phyloP scores from a whole-genome alignment of 164 flowering plant species.

The Magnolia sinica region DNA sequence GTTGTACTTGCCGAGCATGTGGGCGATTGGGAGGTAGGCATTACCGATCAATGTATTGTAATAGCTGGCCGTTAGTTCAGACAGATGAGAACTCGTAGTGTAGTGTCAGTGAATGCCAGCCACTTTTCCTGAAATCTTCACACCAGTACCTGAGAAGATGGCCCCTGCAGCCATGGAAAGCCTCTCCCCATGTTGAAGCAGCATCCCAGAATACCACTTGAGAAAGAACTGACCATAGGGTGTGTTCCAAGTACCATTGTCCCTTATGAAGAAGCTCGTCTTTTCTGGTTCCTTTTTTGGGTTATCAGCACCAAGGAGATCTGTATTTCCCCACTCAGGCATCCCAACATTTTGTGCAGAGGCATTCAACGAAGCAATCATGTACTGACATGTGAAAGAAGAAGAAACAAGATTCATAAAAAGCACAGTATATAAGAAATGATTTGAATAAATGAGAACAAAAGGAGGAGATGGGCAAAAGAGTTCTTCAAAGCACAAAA shows the following conservation, averaged over 20 bases:
- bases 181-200: conserved; percentile 65
- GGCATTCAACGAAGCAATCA: conserved; percentile 58
- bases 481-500: not conserved
- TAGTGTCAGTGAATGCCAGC: conserved; percentile 65
- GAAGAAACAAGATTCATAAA: not conserved
- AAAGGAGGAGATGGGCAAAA: not conserved
- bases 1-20: conserved; percentile 57
- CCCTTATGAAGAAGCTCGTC: conserved; percentile 41
- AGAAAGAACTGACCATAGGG: conserved; percentile 65
- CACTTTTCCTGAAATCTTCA: conserved; percentile 47
- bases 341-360: conserved; percentile 45
- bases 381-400: conserved; percentile 38
- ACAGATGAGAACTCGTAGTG: conserved; percentile 44
- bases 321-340: conserved; percentile 59
- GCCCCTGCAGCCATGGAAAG: conserved; percentile 45
- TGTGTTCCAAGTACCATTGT: conserved; percentile 52
- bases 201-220: conserved; percentile 66
- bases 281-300: conserved; percentile 38
- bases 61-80: conserved; percentile 70
- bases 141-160: conserved; percentile 45
- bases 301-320: conserved; percentile 41
- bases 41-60: conserved; percentile 53
- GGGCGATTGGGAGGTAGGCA: conserved; percentile 60
- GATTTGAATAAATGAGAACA: not conserved
- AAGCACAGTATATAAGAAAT: not conserved